These are phyloP conservation scores for Penium margaritaceum DNA, from an alignment of 139 green algal species.

Conservation along the genomic window DNA sequence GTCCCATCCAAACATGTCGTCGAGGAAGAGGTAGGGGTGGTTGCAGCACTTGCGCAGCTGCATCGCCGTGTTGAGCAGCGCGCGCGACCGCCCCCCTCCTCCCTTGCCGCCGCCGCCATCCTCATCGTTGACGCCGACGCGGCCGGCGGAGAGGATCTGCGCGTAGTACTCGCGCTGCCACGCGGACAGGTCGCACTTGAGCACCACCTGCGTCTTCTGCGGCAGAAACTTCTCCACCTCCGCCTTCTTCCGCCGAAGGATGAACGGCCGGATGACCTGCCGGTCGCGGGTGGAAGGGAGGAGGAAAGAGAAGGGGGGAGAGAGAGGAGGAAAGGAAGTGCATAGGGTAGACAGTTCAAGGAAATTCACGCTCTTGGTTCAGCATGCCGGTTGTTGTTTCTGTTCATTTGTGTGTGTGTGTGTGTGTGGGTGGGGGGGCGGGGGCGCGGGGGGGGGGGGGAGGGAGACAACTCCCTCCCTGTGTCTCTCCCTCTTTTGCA, in stretches of 20 bases:
- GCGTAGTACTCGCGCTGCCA: constrained; percentile 62
- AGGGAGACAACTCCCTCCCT: too few relatives aligned
- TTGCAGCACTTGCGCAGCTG: constrained; percentile 66
- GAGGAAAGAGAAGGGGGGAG: not conserved
- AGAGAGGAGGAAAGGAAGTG: not conserved
- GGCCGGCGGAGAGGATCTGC: constrained; percentile 48
- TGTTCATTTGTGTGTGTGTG: too few relatives aligned
- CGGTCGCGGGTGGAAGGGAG: not conserved
- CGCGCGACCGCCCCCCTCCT: constrained; percentile 5
- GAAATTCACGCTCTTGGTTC: too few relatives aligned
- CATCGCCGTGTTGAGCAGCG: constrained; percentile 47
- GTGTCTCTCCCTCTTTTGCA: too few relatives aligned
- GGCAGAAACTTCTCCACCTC: constrained; percentile 51
- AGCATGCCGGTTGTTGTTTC: too few relatives aligned
- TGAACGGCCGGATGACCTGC: constrained; percentile 68
- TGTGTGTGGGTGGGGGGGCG: too few relatives aligned
- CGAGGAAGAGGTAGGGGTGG: constrained; percentile 65
- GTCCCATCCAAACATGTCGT: too few relatives aligned
- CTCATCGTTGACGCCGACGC: constrained; percentile 32
- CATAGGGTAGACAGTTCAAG: too few relatives aligned
- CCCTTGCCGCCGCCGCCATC: too few relatives aligned
- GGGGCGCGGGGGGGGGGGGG: too few relatives aligned
- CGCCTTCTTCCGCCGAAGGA: constrained; percentile 66
- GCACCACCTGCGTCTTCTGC: constrained; percentile 52
- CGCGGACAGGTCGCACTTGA: constrained; percentile 61